These are phyloP conservation scores for Closterium sp. DNA, from an alignment of 139 green algal species.

Conservation along the genomic window DNA sequence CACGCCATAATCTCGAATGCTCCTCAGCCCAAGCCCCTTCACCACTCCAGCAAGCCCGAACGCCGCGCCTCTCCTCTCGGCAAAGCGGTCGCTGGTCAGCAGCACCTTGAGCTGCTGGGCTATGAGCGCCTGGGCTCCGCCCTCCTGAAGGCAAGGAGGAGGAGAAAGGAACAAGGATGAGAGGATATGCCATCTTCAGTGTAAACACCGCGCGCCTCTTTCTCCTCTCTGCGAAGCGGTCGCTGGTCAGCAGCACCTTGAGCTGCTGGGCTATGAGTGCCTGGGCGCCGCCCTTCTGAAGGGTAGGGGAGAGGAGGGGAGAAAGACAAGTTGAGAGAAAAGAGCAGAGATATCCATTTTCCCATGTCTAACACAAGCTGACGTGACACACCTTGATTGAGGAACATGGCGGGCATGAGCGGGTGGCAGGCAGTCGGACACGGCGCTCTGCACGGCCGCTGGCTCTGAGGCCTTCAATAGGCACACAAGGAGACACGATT, in stretches of 20 bases:
- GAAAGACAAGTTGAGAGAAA: not conserved
- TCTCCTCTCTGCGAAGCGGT: constrained; percentile 74
- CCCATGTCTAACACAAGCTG: not conserved
- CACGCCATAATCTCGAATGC: constrained; percentile 80
- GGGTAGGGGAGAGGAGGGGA: not conserved
- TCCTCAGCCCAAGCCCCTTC: constrained; percentile 85
- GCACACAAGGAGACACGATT: too few relatives aligned
- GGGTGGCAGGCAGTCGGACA: constrained; percentile 80
- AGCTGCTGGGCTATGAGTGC: constrained; percentile 60
- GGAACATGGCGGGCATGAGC: constrained; percentile 65
- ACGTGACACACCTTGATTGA: not conserved
- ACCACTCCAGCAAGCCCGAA: constrained; percentile 89
- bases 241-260: constrained; percentile 55
- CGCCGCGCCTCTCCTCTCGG: constrained; percentile 82
- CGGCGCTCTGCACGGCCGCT: constrained; percentile 44
- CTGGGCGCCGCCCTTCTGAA: constrained; percentile 8
- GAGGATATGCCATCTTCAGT: not conserved
- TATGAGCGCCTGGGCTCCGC: constrained; percentile 28
- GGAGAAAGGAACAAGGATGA: not conserved
- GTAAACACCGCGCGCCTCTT: constrained; percentile 87
- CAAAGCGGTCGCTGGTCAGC: constrained; percentile 66
- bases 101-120: constrained; percentile 61
- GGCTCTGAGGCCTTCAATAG: too few relatives aligned
- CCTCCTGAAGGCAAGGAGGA: constrained; percentile 5
- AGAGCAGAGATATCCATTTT: too few relatives aligned